These are phyloP conservation scores for Eremochloa ophiuroides DNA, from an alignment of 176 grass and related monocot genomes.

Conservation along the genomic window DNA sequence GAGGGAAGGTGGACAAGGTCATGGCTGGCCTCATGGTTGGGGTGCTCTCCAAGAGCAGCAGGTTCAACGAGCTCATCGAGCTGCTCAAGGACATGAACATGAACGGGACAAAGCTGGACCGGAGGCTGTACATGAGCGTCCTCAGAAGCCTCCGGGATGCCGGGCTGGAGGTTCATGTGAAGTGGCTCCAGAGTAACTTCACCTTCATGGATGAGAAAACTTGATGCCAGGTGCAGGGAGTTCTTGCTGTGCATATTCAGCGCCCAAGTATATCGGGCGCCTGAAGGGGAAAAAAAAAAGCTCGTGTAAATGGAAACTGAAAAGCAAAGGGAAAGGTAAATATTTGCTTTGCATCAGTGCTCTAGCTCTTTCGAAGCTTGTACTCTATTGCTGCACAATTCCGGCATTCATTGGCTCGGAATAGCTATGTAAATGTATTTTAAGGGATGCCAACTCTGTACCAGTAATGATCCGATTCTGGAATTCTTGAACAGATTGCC, in stretches of 20 bases:
- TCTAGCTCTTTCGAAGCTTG: conserved; percentile 11
- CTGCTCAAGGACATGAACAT: conserved; percentile 64
- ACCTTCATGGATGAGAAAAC: conserved; percentile 58
- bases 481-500: conserved; percentile 3
- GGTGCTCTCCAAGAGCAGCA: conserved; percentile 61
- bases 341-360: conserved; percentile 36
- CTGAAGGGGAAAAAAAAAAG: background rate
- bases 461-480: conserved; percentile 27
- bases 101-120: conserved; percentile 49
- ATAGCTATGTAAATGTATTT: conserved; percentile 44
- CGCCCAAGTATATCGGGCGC: background rate
- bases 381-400: conserved; percentile 4
- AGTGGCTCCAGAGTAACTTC: conserved; percentile 75
- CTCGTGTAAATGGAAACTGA: conserved; percentile 28
- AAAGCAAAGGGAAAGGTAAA: conserved; percentile 21
- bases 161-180: conserved; percentile 62
- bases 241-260: conserved; percentile 16
- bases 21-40: conserved; percentile 75
- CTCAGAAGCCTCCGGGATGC: conserved; percentile 63
- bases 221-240: conserved; percentile 23
- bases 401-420: background rate
- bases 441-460: conserved; percentile 9
- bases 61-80: conserved; percentile 71
- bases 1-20: conserved; percentile 61
- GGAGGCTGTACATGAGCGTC: conserved; percentile 61